Conservation (phyloP, 1,284 basidiomycete species). For the Hemileia vastatrix region DNA sequence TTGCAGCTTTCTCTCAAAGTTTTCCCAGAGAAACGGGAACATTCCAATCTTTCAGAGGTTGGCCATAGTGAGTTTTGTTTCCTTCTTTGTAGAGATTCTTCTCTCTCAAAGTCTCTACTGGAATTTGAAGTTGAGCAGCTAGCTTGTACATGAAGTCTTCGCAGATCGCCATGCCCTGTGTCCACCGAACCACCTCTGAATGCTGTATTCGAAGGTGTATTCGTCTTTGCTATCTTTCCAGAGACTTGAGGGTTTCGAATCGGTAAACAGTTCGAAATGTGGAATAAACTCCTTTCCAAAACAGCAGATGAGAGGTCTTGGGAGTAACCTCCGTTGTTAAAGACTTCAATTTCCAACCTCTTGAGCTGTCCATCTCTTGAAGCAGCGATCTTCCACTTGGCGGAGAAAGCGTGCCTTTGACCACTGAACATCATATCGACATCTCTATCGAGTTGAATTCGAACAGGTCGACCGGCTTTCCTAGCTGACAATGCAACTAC, state of each 20-base stretch:
- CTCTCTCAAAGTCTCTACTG: conserved; percentile 40
- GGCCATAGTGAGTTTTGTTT: conserved; percentile 43
- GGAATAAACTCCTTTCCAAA: conserved; percentile 44
- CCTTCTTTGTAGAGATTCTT: conserved; percentile 44
- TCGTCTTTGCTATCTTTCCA: conserved; percentile 42
- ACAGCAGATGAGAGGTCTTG: conserved; percentile 44
- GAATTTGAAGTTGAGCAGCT: conserved; percentile 39
- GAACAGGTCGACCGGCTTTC: conserved; percentile 40
- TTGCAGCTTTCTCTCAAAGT: conserved; percentile 34
- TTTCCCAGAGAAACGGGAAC: conserved; percentile 40
- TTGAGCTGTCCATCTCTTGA: conserved; percentile 40
- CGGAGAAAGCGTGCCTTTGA: conserved; percentile 45
- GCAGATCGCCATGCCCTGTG: conserved; percentile 44
- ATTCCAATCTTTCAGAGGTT: conserved; percentile 44
- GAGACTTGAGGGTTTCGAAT: conserved; percentile 40
- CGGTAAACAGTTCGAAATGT: conserved; percentile 41
- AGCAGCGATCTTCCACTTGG: conserved; percentile 42
- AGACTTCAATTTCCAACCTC: conserved; percentile 40
- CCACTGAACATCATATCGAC: conserved; percentile 45
- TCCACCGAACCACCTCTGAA: conserved; percentile 45
- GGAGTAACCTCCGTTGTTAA: conserved; percentile 45
- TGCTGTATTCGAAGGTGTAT: conserved; percentile 46
- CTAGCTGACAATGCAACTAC: conserved; percentile 38
- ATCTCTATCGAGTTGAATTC: conserved; percentile 44
- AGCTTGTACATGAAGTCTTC: conserved; percentile 41